A percentile compares a stretch with the other conserved stretches of the same genome.
Conservation (phyloP, 2,329 filamentous ascomycete genomes). For the Bipolaris cookei region DNA sequence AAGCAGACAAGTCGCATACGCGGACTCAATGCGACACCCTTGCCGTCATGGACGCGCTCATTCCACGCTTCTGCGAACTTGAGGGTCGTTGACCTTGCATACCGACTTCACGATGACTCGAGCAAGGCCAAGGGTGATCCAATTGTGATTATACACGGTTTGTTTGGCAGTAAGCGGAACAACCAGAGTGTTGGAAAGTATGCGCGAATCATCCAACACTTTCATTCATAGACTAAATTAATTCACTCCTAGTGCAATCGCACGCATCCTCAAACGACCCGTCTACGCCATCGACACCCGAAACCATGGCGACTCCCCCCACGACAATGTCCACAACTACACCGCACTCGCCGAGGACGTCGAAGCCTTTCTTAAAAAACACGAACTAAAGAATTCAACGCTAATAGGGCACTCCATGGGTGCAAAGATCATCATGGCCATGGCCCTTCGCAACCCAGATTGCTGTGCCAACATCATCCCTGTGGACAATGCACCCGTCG, state of each 20-base stretch:
- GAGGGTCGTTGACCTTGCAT: constrained; percentile 42
- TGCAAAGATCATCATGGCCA: constrained; percentile 88
- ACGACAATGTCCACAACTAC: constrained; percentile 79
- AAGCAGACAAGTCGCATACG: constrained; percentile 20
- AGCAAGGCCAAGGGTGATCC: constrained; percentile 59
- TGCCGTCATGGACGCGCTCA: constrained; percentile 32
- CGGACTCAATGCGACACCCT: not conserved
- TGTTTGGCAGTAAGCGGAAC: constrained; percentile 96
- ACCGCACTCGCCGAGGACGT: constrained; percentile 82
- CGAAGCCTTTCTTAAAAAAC: constrained; percentile 74
- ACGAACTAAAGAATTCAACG: constrained; percentile 72
- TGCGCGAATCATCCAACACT: not conserved
- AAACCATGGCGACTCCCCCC: constrained; percentile 91
- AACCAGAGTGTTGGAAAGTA: constrained; percentile 94
- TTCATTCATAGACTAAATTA: not conserved
- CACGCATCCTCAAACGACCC: constrained; percentile 77
- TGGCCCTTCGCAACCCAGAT: constrained; percentile 74
- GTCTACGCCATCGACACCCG: constrained; percentile 88
- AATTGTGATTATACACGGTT: constrained; percentile 87
- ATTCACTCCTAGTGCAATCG: constrained; percentile 66
- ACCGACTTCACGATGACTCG: constrained; percentile 44
- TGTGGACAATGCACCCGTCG: constrained; percentile 91
- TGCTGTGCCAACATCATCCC: constrained; percentile 74
- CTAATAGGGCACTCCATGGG: constrained; percentile 97
- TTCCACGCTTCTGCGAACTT: constrained; percentile 37